Evolutionary conservation across 1,139 yeast species (phyloP), one percentile per base, ranked within the genome.

Genomic region (Trichomonascaceae sp.): DNA sequence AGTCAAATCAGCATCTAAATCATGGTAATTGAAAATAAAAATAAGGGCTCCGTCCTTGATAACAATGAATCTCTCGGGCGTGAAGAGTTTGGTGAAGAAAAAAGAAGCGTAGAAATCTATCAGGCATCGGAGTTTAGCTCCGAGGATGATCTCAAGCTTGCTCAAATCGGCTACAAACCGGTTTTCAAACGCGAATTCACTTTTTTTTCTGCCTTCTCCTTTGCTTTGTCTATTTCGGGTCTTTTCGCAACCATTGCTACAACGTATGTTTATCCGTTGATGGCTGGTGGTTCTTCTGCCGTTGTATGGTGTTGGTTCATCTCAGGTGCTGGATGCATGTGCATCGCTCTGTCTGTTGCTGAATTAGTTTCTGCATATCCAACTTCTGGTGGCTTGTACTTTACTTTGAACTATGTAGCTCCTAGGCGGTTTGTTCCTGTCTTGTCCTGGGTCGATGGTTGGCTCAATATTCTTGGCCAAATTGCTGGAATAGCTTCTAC

Each of bases 291-390:
- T 3, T 80, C 81, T 22, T 68, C 77, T 61, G 64, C 76, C 58
- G 73, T 76, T 47, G 72, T 78, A 2, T 78, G 78, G 61, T 55
- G 58, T 47, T 60, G 84, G 58, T 60, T 78, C 8, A 82, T 83
- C 60, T 79, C 82, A 54, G 80, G 85, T 8, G 70, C 70, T 51
- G 69, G 79, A 36, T 75, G 81, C n/a, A 66, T 74, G 56, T 73
- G 78, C 63, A 72, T 79, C 53, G 82, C 79, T 12, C 66, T 75
- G 12, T 74, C 83, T 1, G 79, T 85, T 76, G 78, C 86, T 2
- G 84, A 83, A 60, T 68, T 84, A 54, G 84, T 84, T 5, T 78
- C 84, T 36, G 78, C 87, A 6, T 80, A 82, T 62, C 90, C 90
- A 47, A 84, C 90, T 1, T 76, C 83, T 19, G 90, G 90, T 53